These are phyloP conservation scores for Plenodomus biglobosus DNA, from an alignment of 2,329 filamentous ascomycete species.

Conservation along the genomic window DNA sequence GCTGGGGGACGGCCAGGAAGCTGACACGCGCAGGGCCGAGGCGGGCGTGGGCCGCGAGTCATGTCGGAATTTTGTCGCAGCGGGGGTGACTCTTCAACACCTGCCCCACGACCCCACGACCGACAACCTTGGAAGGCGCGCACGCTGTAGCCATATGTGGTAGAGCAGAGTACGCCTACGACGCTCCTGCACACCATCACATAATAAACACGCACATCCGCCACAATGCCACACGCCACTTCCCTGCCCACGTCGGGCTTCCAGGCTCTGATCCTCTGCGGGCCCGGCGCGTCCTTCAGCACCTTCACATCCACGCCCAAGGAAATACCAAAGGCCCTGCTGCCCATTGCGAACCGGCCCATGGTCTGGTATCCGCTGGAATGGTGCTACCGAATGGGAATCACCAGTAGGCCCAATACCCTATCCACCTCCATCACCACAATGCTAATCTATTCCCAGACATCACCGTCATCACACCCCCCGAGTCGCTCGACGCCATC, in stretches of 20 bases:
- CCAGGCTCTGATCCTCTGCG: conserved; percentile 80
- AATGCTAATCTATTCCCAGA: conserved; percentile 33
- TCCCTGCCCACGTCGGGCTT: conserved; percentile 71
- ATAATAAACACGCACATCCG: too few species aligned
- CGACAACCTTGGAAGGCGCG: too few species aligned
- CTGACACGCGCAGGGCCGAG: background rate
- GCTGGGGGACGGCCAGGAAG: background rate
- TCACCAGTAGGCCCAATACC: conserved; percentile 58
- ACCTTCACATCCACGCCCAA: conserved; percentile 80
- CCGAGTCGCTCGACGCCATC: conserved; percentile 64
- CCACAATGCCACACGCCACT: conserved; percentile 73
- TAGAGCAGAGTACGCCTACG: background rate
- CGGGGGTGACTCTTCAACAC: conserved; percentile 22
- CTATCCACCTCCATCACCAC: background rate
- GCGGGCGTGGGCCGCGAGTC: conserved; percentile 14
- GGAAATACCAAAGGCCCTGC: conserved; percentile 77
- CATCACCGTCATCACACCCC: conserved; percentile 60
- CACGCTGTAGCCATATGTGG: background rate
- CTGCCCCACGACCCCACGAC: too few species aligned
- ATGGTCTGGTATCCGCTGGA: conserved; percentile 91
- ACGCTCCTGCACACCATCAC: too few species aligned
- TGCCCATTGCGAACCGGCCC: conserved; percentile 80
- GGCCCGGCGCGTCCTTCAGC: conserved; percentile 77
- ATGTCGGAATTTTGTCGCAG: conserved; percentile 13
- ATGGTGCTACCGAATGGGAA: conserved; percentile 79